Conservation (phyloP, 768 basidiomycete genomes). For the Imleria badia region DNA sequence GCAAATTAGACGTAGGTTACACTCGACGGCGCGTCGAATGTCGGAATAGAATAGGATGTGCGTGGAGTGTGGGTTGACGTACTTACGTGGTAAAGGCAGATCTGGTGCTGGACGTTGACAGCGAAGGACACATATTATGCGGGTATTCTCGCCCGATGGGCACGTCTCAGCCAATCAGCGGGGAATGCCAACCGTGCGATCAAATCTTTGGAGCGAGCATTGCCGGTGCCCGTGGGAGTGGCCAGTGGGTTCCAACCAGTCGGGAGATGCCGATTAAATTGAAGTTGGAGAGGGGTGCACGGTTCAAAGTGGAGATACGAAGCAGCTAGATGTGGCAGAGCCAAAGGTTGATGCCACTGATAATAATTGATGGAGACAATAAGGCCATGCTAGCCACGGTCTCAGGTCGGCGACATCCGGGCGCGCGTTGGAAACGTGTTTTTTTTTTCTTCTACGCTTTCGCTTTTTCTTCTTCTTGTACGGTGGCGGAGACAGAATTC, state of each 20-base stretch:
- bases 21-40: conserved; percentile 4
- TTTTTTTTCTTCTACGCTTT: background rate
- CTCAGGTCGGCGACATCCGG: conserved; percentile 7
- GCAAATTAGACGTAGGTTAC: conserved; percentile 17
- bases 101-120: background rate
- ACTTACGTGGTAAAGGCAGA: conserved; percentile 2
- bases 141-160: conserved; percentile 9
- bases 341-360: conserved; percentile 5
- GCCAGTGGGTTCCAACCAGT: background rate
- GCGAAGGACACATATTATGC: conserved; percentile 1
- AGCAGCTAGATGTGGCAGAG: conserved; percentile 10
- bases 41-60: background rate
- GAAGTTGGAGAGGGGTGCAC: conserved; percentile 6
- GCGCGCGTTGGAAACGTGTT: conserved; percentile 7
- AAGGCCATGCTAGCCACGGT: conserved; percentile 17
- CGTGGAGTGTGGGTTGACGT: conserved; percentile 11
- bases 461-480: background rate
- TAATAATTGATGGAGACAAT: conserved; percentile 14
- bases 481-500: background rate
- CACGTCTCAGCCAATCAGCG: conserved; percentile 11
- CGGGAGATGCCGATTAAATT: conserved; percentile 33
- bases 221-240: conserved; percentile 32
- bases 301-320: conserved; percentile 24
- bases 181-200: conserved; percentile 14
- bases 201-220: conserved; percentile 22